A percentile compares a stretch with the other conserved stretches of the same genome.
These are phyloP conservation scores for Solanum hybrid DNA, from an alignment of 305 asterid species.

Conservation along the genomic window DNA sequence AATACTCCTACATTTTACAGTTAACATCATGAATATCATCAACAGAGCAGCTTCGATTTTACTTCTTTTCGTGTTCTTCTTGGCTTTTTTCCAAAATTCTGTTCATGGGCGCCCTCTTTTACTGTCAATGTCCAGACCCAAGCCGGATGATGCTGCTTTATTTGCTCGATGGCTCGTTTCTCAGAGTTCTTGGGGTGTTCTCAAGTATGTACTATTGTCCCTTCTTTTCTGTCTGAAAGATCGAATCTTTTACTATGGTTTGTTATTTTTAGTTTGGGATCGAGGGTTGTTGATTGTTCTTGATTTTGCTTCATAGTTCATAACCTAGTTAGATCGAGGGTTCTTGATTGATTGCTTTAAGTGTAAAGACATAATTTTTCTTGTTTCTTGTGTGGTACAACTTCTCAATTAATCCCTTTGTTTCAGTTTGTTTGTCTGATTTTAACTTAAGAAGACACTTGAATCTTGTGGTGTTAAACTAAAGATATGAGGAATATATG, in stretches of 20 bases:
- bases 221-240: neutral
- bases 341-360: neutral
- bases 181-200: conserved; percentile 86
- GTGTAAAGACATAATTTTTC: neutral
- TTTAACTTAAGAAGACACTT: neutral
- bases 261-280: neutral
- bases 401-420: neutral
- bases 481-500: neutral
- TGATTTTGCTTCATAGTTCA: neutral
- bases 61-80: conserved; percentile 13
- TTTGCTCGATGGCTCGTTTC: conserved; percentile 91
- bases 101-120: conserved; percentile 42
- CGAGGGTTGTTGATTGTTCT: neutral
- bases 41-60: conserved; percentile 6
- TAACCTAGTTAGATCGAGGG: neutral
- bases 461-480: neutral
- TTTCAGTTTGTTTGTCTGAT: neutral
- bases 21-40: conserved; percentile 4
- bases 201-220: conserved; percentile 30
- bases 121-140: conserved; percentile 32
- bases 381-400: neutral
- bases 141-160: conserved; percentile 46
- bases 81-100: conserved; percentile 20
- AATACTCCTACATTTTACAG: neutral
- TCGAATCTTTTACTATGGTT: neutral